These are phyloP conservation scores for Cavenderia fasciculata DNA, from an alignment of 78 protist genomes.

Conservation along the genomic window DNA sequence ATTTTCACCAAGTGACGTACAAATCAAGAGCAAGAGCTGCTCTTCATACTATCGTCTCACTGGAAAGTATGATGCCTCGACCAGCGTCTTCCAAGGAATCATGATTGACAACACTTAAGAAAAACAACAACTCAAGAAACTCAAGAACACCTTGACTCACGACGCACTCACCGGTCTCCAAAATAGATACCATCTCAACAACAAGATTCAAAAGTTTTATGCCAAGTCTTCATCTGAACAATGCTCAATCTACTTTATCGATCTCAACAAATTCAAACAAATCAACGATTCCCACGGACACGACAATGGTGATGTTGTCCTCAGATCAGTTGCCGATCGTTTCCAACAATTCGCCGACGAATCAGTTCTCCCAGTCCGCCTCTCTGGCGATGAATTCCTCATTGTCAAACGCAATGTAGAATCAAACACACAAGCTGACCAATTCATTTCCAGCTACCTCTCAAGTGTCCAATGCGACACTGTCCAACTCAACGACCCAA, in stretches of 20 bases:
- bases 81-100: background rate
- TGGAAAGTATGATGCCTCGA: constrained; percentile 11
- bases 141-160: constrained; percentile 9
- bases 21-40: constrained; percentile 1
- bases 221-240: constrained; percentile 1
- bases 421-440: background rate
- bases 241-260: constrained; percentile 19
- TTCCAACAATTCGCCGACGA: background rate
- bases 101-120: constrained; percentile 17
- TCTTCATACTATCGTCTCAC: constrained; percentile 1
- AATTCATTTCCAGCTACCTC: background rate
- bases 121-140: constrained; percentile 2
- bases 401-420: constrained; percentile 22
- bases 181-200: constrained; percentile 15
- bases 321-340: constrained; percentile 15
- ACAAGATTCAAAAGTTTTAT: constrained; percentile 42
- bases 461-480: too few relatives aligned
- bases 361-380: constrained; percentile 25
- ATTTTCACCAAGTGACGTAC: too few relatives aligned
- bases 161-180: constrained; percentile 28
- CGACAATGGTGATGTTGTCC: constrained; percentile 24
- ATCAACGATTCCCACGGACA: constrained; percentile 43
- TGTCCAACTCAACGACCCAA: too few relatives aligned
- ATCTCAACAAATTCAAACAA: constrained; percentile 21
- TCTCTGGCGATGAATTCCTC: constrained; percentile 45